Evolutionary conservation across 2,329 filamentous ascomycete species (phyloP).

Genomic region (Alternaria sp.): DNA sequence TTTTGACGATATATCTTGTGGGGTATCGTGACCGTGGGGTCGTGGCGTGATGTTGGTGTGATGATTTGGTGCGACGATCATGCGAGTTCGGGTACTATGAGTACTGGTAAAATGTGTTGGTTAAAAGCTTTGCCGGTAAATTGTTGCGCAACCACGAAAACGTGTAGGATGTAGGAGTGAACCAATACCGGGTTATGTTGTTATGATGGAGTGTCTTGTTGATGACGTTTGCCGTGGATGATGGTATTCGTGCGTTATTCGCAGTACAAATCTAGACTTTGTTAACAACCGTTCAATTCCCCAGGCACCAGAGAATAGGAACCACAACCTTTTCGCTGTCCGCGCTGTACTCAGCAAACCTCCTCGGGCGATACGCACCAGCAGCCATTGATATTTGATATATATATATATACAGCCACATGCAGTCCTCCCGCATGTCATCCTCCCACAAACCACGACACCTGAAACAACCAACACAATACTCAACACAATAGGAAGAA

Average conservation of each 20-base stretch:
- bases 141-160: conserved; percentile 21
- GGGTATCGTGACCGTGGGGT: conserved; percentile 30
- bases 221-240: not conserved
- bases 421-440: conserved; percentile 2
- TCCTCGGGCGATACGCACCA: not conserved
- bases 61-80: conserved; percentile 31
- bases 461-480: conserved; percentile 36
- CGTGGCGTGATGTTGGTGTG: conserved; percentile 47
- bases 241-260: not conserved
- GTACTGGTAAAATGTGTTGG: conserved; percentile 18
- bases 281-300: not conserved
- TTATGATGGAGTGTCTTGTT: not conserved
- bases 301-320: no score
- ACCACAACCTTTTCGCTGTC: not conserved
- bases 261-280: not conserved
- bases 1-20: conserved; percentile 9
- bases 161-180: not conserved
- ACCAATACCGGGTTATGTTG: not conserved
- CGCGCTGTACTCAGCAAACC: not conserved
- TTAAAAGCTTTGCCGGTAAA: conserved; percentile 30
- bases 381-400: not conserved
- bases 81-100: conserved; percentile 23
- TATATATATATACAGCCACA: conserved; percentile 16
- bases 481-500: conserved; percentile 22
- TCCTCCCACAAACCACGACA: conserved; percentile 25